Conservation (phyloP, 2,329 filamentous ascomycete genomes). For the Aspergillus luchuensis region DNA sequence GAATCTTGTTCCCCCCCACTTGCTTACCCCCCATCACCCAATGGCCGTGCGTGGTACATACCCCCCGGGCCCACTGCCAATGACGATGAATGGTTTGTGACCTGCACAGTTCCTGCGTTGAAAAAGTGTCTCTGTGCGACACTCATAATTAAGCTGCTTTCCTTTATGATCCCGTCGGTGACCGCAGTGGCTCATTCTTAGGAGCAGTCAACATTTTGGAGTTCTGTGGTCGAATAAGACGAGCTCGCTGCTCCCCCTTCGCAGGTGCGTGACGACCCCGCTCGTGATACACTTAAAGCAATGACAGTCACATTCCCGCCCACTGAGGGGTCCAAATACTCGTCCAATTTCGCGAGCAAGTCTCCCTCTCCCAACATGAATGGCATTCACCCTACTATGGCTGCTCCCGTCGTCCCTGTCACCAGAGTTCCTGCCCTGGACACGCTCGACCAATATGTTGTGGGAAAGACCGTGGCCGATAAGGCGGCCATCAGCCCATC, state of each 20-base stretch:
- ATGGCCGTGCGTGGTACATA: slow-evolving; percentile 10
- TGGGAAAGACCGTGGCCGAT: slow-evolving; percentile 10
- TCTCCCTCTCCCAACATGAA: background rate
- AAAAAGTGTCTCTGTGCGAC: slow-evolving; percentile 13
- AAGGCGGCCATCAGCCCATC: slow-evolving; percentile 12
- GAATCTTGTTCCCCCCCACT: background rate
- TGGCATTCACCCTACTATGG: background rate
- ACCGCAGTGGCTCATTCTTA: slow-evolving; percentile 1
- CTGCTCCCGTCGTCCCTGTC: slow-evolving; percentile 20
- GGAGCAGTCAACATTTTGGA: slow-evolving; percentile 4
- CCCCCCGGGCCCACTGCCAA: slow-evolving; percentile 17
- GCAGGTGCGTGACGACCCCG: slow-evolving; percentile 19
- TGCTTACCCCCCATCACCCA: slow-evolving; percentile 8
- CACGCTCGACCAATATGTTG: slow-evolving; percentile 28
- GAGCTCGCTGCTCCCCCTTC: slow-evolving; percentile 15
- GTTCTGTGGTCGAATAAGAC: slow-evolving; percentile 15
- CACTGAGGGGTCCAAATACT: slow-evolving; percentile 16
- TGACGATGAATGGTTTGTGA: slow-evolving; percentile 19
- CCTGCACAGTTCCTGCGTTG: slow-evolving; percentile 21
- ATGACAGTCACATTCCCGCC: slow-evolving; percentile 18
- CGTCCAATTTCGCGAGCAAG: slow-evolving; percentile 3
- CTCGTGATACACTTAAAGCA: slow-evolving; percentile 19
- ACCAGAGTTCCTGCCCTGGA: slow-evolving; percentile 32
- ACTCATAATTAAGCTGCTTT: slow-evolving; percentile 8
- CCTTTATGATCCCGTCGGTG: background rate